phyloP scores from a whole-genome alignment of 1,284 basidiomycete species.

The Ustilago crameri region DNA sequence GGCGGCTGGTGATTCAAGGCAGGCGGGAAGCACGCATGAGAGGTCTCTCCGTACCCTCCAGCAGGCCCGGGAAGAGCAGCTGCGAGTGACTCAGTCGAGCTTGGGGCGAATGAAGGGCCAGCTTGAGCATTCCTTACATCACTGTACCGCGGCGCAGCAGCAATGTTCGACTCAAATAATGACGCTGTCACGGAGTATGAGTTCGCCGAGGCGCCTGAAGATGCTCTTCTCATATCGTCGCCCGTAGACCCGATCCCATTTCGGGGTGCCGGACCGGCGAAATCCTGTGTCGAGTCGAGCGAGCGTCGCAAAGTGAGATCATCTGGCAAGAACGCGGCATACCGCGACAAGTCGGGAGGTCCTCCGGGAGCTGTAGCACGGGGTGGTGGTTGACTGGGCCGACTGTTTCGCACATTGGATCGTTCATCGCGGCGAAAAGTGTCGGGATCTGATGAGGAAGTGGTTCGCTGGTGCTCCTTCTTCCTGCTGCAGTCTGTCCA shows the following conservation, averaged over 20 bases:
- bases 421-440: background rate
- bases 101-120: conserved; percentile 1
- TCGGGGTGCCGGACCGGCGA: too few relatives aligned
- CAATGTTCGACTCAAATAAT: conserved; percentile 1
- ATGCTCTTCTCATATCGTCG: background rate
- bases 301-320: conserved; percentile 2
- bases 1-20: background rate
- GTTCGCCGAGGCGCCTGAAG: background rate
- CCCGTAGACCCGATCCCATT: too few relatives aligned
- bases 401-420: background rate
- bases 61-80: conserved; percentile 14
- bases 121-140: background rate
- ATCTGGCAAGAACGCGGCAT: conserved; percentile 3
- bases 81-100: conserved; percentile 25
- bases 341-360: conserved; percentile 5
- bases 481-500: conserved; percentile 39
- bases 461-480: conserved; percentile 28
- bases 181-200: conserved; percentile 10
- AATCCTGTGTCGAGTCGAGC: background rate
- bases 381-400: too few relatives aligned
- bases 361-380: background rate
- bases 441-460: background rate
- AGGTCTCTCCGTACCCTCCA: too few relatives aligned
- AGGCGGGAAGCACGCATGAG: too few relatives aligned
- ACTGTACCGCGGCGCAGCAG: conserved; percentile 3